Evolutionary conservation across 306 rosid genomes (phyloP), one percentile per base, ranked within the genome.

Genomic region (Gastrolobium bilobum): DNA sequence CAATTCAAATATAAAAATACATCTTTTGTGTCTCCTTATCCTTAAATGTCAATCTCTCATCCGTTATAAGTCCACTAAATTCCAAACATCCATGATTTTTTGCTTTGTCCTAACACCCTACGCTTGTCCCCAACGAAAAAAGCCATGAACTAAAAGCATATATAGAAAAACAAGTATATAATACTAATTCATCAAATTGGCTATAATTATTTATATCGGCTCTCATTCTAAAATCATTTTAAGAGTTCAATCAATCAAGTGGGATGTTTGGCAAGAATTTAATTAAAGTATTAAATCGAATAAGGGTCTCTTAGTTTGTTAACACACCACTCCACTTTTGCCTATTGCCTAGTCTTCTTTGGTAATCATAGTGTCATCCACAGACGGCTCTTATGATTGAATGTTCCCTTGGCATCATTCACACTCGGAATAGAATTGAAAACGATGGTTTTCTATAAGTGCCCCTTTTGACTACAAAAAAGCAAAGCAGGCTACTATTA

Each of bases 341-440:
- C 68, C 67, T 75, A 50, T 57, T 65, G 15, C 38, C 4, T 1
- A 39, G 78, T 79, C 84, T 75, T 80, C 57, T 29, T 29, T 50
- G 43, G 68, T 44, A 82, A 86, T 86, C 73, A 86, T 82, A 34
- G 76, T 82, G 82, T 79, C 84, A 20, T 74, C 82, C 89, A 82
- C 81, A 61, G 0, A 53, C 7, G 46, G 2, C 62, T 78, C 84
- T 82, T 58, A 82, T 68, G 66, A 85, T 82, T 78, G 79, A 70
- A 78, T 85, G 86, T 60, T 81, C 83, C 86, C 54, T 78, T 75
- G 71, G 68, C 82, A 70, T 76, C 79, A 70, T 84, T 80, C 82
- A 44, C 62, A 69, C 84, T 34, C 47, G 15, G 37, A 58, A 77
- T 65, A 56, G 38, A 50, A 34, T 60, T 67, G 74, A 75, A 75